Evolutionary conservation across 2,329 filamentous ascomycete species (phyloP), one percentile per base, ranked within the genome.

Genomic region (Ilyonectria mors-panacis): DNA sequence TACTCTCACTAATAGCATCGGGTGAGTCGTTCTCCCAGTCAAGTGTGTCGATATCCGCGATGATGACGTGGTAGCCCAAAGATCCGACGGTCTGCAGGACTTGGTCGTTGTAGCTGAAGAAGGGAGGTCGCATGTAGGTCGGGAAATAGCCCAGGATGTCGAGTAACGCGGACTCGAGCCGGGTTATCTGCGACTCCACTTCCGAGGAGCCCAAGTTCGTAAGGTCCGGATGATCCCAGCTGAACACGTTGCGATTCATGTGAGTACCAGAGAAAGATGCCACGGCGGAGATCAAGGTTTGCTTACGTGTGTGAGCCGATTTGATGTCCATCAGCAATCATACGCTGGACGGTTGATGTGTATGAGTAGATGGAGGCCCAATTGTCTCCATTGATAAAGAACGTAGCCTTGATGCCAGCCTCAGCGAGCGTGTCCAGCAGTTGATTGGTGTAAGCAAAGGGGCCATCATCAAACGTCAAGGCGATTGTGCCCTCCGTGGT

Each of bases 21-120:
- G 85, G 81, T 8, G 78, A 78, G 54, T 82, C 80, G 70, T 87
- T 83, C 67, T 86, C 79, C 75, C 86, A 89, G 76, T 89, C 87
- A 47, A 86, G 81, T 17, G 87, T 89, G 74, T 89, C 87, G 35
- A 89, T 78, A 72, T 87, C 83, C 70, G 87, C 86, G 74, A 87
- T 85, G 62, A 84, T 82, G 69, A 88, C 77, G 67, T 87, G 83
- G 75, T 88, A 88, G 39, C 83, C 83, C 26, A 88, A 67, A 21
- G 66, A 63, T 8, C 67, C 75, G 48, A 82, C 63, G 23, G 77
- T 73, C 8, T 63, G 35, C 57, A 80, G 61, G 42, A 78, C 78
- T 0, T 57, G 65, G 15, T 67, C 62, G 51, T 77, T 80, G 72
- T 75, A 81, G 35, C 76, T 79, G 37, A 80, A 81, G 71, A 78